phyloP scores from a whole-genome alignment of 495 filamentous ascomycete genomes.

The Penicillium manginii region DNA sequence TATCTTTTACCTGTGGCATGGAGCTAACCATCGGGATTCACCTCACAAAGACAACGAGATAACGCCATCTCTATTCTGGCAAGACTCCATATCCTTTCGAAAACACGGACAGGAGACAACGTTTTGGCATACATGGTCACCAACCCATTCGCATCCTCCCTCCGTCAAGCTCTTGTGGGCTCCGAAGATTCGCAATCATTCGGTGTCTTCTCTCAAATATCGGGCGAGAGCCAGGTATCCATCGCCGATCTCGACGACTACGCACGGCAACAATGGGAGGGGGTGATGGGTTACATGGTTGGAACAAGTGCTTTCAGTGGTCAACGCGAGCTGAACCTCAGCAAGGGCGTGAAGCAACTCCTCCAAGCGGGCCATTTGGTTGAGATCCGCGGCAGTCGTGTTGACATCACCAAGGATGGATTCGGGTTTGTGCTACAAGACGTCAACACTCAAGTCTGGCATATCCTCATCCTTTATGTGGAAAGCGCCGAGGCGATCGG shows the following conservation, averaged over 20 bases:
- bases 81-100: slow-evolving; percentile 77
- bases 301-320: slow-evolving; percentile 61
- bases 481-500: slow-evolving; percentile 76
- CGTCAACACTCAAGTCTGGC: slow-evolving; percentile 95
- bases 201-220: slow-evolving; percentile 74
- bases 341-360: slow-evolving; percentile 79
- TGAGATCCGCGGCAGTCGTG: slow-evolving; percentile 58
- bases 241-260: slow-evolving; percentile 80
- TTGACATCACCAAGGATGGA: slow-evolving; percentile 83
- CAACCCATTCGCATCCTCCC: slow-evolving; percentile 71
- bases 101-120: slow-evolving; percentile 58
- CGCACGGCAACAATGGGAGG: slow-evolving; percentile 89
- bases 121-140: slow-evolving; percentile 71
- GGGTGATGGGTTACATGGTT: slow-evolving; percentile 94
- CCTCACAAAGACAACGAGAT: slow-evolving; percentile 66
- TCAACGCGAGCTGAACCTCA: slow-evolving; percentile 60
- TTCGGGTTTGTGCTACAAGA: slow-evolving; percentile 96
- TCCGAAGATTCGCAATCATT: slow-evolving; percentile 85
- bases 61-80: slow-evolving; percentile 79
- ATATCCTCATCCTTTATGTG: slow-evolving; percentile 88
- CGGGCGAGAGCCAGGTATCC: slow-evolving; percentile 60
- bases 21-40: slow-evolving; percentile 8
- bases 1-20: neutral
- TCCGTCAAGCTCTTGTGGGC: slow-evolving; percentile 84
- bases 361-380: slow-evolving; percentile 81